Evolutionary conservation across 1,284 basidiomycete species (phyloP), one percentile per base, ranked within the genome.

Genomic region (Pascua guehoae): DNA sequence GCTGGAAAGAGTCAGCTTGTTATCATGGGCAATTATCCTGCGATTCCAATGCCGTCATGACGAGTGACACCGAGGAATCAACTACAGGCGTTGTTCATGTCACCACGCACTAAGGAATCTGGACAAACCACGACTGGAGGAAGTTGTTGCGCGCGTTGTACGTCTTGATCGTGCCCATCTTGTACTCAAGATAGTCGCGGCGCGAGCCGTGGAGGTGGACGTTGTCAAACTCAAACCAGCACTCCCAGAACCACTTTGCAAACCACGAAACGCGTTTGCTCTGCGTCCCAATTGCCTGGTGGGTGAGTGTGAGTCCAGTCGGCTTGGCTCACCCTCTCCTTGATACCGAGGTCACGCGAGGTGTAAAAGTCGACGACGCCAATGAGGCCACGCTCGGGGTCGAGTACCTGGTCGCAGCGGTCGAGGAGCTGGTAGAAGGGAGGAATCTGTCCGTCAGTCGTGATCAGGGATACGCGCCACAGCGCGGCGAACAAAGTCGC

Each of bases 341-440:
- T 85, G 82, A 84, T 47, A 75, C 80, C 66, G 79, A 81, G 54
- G 81, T 84, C 58, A 80, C 84, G 64, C 1, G 88, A 85, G 1
- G 88, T 88, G 73, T 90, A 91, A 69, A 91, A 91, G 78, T 91
- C 88, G 36, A 84, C 86, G 11, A 90, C 88, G 42, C 84, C 83
- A 37, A 90, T 76, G 3, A 91, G 70, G 45, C 89, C 88, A 0
- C 81, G 78, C 51, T 83, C 73, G 5, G 87, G 85, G 61, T 84
- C 83, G 24, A 91, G 80, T 37, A 88, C 82, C 51, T 85, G 81
- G 57, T 88, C 85, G 63, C 89, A 82, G 12, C 86, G 81, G 69
- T 90, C 88, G 40, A 89, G 75, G 4, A 86, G 80, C 8, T 84
- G 79, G 70, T 86, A 86, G 74, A 86, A 88, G 53, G 82, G 83